phyloP scores from a whole-genome alignment of 2,329 filamentous ascomycete species.

The Phyllosticta ampelicida region DNA sequence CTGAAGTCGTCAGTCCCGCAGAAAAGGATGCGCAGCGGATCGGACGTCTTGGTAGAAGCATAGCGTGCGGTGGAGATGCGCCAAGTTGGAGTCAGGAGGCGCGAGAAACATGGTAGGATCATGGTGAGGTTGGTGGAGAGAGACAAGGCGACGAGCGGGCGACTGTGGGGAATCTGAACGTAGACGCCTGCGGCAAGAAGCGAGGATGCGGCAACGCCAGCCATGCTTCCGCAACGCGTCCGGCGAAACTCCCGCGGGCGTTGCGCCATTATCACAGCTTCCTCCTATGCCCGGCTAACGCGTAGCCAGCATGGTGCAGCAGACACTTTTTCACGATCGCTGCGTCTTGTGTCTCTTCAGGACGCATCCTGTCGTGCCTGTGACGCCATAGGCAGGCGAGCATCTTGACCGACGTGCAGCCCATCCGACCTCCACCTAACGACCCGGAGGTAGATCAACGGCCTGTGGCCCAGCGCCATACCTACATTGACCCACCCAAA shows the following conservation, averaged over 20 bases:
- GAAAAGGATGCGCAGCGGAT: slow-evolving; percentile 73
- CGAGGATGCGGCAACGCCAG: background rate
- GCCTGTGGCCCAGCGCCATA: background rate
- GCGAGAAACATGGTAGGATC: background rate
- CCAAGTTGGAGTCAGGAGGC: background rate
- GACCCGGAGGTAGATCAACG: background rate
- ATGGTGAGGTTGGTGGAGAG: background rate
- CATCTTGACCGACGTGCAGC: background rate
- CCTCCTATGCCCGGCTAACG: background rate
- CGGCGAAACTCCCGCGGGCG: background rate
- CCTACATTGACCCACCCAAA: background rate
- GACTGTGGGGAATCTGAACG: too few species aligned
- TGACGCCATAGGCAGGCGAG: background rate
- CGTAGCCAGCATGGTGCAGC: background rate
- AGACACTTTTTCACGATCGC: background rate
- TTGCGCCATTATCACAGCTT: background rate
- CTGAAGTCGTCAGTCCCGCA: slow-evolving; percentile 93
- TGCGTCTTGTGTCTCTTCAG: background rate
- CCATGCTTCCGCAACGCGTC: too few species aligned
- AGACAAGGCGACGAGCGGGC: background rate
- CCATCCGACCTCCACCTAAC: background rate
- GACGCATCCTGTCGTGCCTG: background rate
- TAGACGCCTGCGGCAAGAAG: background rate
- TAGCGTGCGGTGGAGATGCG: slow-evolving; percentile 5
- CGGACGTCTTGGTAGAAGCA: slow-evolving; percentile 10